Conservation (phyloP, 2,329 filamentous ascomycete species). For the Nothophoma quercina region DNA sequence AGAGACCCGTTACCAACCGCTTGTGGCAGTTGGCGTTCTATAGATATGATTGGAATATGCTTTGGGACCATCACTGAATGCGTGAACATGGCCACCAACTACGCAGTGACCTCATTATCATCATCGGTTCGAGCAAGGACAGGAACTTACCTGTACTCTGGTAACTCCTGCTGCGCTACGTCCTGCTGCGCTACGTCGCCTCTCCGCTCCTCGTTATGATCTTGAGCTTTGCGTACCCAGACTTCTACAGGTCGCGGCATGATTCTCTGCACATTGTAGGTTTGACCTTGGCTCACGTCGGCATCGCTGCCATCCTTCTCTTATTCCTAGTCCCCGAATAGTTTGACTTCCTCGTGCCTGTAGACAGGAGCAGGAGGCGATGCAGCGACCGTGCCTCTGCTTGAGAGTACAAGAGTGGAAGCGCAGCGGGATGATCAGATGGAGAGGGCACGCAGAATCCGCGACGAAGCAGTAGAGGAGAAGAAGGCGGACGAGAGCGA, state of each 20-base stretch:
- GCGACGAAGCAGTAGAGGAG: neutral
- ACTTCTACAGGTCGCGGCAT: neutral
- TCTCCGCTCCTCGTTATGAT: conserved; percentile 10
- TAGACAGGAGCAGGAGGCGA: neutral
- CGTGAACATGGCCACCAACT: conserved; percentile 66
- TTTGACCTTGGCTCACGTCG: conserved; percentile 49
- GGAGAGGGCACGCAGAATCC: neutral
- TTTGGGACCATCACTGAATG: too few species aligned
- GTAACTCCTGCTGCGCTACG: conserved; percentile 35
- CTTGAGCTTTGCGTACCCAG: conserved; percentile 10
- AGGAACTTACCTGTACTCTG: conserved; percentile 61
- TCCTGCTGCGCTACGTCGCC: conserved; percentile 14
- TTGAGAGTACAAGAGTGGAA: neutral
- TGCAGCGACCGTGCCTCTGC: neutral
- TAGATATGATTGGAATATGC: too few species aligned
- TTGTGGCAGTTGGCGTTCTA: conserved; percentile 60
- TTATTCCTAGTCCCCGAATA: neutral
- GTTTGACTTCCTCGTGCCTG: neutral
- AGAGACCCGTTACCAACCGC: neutral
- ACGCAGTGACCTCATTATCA: conserved; percentile 53
- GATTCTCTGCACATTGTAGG: conserved; percentile 13
- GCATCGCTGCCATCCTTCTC: neutral
- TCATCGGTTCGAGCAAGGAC: conserved; percentile 60
- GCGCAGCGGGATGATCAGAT: neutral
- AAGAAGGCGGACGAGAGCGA: neutral